Evolutionary conservation across 805 yeast genomes (phyloP), one percentile per base, ranked within the genome.

Genomic region (Ogataea trehaloabstinens): DNA sequence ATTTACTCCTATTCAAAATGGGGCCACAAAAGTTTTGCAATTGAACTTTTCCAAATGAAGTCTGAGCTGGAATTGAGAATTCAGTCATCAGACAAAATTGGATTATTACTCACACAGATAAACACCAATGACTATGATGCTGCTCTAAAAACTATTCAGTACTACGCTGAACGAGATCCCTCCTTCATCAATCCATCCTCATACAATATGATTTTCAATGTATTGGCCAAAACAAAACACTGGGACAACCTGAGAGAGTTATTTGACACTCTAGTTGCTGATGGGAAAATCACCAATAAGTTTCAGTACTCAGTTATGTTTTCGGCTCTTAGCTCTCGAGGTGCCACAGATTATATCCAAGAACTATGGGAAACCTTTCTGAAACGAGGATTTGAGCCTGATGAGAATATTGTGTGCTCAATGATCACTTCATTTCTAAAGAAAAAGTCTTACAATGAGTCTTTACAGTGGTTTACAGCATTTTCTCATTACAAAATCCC

Each of bases 221-320:
- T 44, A n/a, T 42, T 55, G 7, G 45, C 60, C 2, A 42, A 45
- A 18, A 42, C 40, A n/a, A 35, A 42, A 8, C 42, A 42, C 44
- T 83, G 86, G 85, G 58, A 58, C 16, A 60, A 70, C 6, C 60
- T 85, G 41, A 82, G 78, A 55, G 48, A 59, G 10, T 73, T 74
- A 34, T 82, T 83, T 54, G 82, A 79, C 50, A 68, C 65, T 17
- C 65, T 74, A 55, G 75, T 76, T 49, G 78, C 75, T 1, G 57
- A 65, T n/a, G 80, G 77, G 2, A 64, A 73, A 29, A 58, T 75
- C 19, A 85, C 85, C 1, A 69, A 70, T 34, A 31, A 38, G 15
- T 31, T 34, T 5, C 86, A 83, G 48, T 84, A 83, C 53, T 67
- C 74, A 3, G 71, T 78, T 13, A 78, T 82, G 10, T 79, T 85